These are phyloP conservation scores for Neofusicoccum kwambonambiense DNA, from an alignment of 2,329 filamentous ascomycete genomes.

Conservation along the genomic window DNA sequence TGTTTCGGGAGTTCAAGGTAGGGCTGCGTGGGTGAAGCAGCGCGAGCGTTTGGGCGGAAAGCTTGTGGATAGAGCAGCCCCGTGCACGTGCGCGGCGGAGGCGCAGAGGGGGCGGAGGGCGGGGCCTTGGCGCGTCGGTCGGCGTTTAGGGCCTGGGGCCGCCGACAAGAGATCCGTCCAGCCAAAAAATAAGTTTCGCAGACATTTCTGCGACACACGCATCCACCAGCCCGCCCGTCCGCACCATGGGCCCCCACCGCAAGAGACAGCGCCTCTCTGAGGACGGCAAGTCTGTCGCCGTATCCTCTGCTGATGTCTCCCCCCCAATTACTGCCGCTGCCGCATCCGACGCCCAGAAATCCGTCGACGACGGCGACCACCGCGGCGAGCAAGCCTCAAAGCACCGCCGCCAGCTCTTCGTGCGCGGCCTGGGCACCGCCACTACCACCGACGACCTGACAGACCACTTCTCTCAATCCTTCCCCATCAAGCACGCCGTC, in stretches of 20 bases:
- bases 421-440: conserved; percentile 76
- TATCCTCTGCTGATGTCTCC: conserved; percentile 26
- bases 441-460: conserved; percentile 81
- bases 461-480: conserved; percentile 89
- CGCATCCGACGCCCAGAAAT: neutral
- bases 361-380: conserved; percentile 18
- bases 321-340: conserved; percentile 19
- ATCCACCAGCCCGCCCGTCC: neutral
- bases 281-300: conserved; percentile 35
- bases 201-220: conserved; percentile 2
- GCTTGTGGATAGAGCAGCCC: neutral
- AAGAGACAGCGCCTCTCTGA: conserved; percentile 43
- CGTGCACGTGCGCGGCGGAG: neutral
- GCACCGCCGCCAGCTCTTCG: conserved; percentile 66
- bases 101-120: neutral
- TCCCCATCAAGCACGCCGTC: conserved; percentile 93
- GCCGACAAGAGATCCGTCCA: neutral
- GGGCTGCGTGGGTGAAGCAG: neutral
- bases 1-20: neutral
- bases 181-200: neutral
- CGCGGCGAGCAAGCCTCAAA: conserved; percentile 20
- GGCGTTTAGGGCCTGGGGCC: neutral
- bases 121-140: neutral
- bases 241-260: conserved; percentile 38
- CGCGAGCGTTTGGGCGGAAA: neutral